A percentile compares a stretch with the other conserved stretches of the same genome.
phyloP scores from a whole-genome alignment of 208 protist species.

The Endotrypanum monterogeii region DNA sequence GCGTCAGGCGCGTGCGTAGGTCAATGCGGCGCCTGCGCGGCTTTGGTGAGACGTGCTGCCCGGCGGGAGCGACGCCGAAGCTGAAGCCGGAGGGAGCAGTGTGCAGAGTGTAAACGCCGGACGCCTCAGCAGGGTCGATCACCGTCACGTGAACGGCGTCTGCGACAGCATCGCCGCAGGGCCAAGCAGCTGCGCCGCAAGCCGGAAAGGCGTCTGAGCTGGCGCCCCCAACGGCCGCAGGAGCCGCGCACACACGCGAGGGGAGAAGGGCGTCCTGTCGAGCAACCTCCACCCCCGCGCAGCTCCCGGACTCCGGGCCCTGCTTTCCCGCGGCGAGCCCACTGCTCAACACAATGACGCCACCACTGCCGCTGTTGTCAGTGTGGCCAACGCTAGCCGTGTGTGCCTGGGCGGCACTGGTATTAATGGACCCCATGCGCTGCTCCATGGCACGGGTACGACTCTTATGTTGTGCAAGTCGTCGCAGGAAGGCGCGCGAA shows the following conservation, averaged over 20 bases:
- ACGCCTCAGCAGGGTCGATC: constrained; percentile 2
- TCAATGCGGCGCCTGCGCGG: constrained; percentile 8
- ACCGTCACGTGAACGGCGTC: constrained; percentile 7
- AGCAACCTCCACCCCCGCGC: not conserved
- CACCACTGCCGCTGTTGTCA: not conserved
- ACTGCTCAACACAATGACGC: not conserved
- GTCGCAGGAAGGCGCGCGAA: constrained; percentile 29
- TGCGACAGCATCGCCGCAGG: not conserved
- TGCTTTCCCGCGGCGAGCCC: not conserved
- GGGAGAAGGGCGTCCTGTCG: too few relatives aligned
- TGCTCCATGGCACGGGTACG: constrained; percentile 32
- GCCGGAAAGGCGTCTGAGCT: not conserved
- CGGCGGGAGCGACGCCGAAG: not conserved
- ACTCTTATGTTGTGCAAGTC: constrained; percentile 27
- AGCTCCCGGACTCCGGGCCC: not conserved
- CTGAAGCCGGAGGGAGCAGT: not conserved
- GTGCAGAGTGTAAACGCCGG: not conserved
- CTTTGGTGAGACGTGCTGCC: not conserved
- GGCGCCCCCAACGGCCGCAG: not conserved
- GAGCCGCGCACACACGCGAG: not conserved
- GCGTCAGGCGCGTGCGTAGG: not conserved
- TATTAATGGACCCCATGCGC: not conserved
- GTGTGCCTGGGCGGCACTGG: not conserved
- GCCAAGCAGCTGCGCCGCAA: not conserved
- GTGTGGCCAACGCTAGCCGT: not conserved